Base-by-base conservation (phyloP, 169 alveolate genomes). In the Eimeria sp. region DNA sequence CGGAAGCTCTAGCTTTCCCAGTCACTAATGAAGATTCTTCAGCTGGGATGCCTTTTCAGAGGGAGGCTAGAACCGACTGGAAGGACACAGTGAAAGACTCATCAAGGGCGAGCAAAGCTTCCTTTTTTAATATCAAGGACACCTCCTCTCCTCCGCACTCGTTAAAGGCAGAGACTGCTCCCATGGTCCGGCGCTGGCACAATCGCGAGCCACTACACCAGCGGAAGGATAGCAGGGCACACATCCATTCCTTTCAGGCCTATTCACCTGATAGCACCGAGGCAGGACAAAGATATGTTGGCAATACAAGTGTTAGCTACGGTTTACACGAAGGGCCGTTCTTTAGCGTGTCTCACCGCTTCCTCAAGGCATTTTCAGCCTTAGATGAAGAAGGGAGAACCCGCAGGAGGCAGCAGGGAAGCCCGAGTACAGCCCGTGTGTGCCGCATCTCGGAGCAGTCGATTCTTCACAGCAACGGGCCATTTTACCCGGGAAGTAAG, bases 381-480 rank as follows among this genome's bases (percentile, higher is more conserved):
- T 6, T 64, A 40, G 94, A 87, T 64, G 83, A n/a, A 66, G 94
- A 66, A 40, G 82, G 82, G 30, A 64, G 94, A 25, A 87, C 66
- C 52, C 68, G 66, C 46, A 56, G 37, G 82, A 37, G 82, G 68
- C 82, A 54, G 56, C 68, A 3, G 37, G 60, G 62, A 46, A 49
- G 64, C 66, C 82, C 82, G 62, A 87, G 94, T 64, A 87, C 94
- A 37, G 82, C 94, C 52, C 94, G 83, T 37, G 83, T 87, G 30
- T 87, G 80, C 94, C 62, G 82, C 66, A 87, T 87, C 9, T 58
- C 94, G 46, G 94, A 87, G 83, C 94, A 87, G 66, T 87, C 94
- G 25, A 64, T 87, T 40, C 94, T 87, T 30, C 83, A 87, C 83
- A 87, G 94, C 94, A 87, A 87, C 49, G 94, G 94, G 33, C 94